Evolutionary conservation across 768 basidiomycete species (phyloP), one percentile per base, ranked within the genome.

Genomic region (Panellus pusillus): DNA sequence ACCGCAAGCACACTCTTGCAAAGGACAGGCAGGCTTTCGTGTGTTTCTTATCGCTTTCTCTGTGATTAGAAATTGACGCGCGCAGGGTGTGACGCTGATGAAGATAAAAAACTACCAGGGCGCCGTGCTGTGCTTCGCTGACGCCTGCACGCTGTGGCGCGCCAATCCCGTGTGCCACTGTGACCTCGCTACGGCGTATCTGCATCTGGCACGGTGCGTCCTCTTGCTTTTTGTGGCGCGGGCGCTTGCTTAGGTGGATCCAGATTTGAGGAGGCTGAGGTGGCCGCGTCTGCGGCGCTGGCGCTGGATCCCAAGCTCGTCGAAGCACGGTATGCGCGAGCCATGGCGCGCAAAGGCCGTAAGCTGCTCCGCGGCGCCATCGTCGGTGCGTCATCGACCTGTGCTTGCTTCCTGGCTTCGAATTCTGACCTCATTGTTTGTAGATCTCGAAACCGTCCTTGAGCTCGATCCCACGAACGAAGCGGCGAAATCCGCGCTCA

Each of bases 181-280:
- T 27, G 59, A 61, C 37, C 59, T 61, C 24, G 59, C 59, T 15
- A 61, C 59, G 6, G 59, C 59, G 44, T 61, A 54, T 36, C 41
- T 61, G 9, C 59, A 61, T 39, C 55, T 57, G 4, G 59, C 55
- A 32, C 44, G 55, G 59, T 61, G 41, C 14, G 59, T 56, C 4
- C 11, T 24, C 7, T 17, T 15, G 11, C 17, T 8, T n/a, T 13
- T 13, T 15, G 31, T 15, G 44, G 17, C 17, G n/a, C 27, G 8
- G 32, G 20, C 49, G 13, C 20, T 31, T n/a, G n/a, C n/a, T n/a
- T n/a, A n/a, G n/a, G n/a, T n/a, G n/a, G n/a, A n/a, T n/a, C n/a
- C n/a, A 60, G 59, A 27, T 61, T 56, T 20, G 44, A 31, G 14
- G 55, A 61, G 36, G 59, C 59, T 4, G 59, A 61, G 31, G 29